A percentile compares a stretch with the other conserved stretches of the same genome.
These are phyloP conservation scores for Talaromyces trachyspermus DNA, from an alignment of 495 filamentous ascomycete genomes.

Conservation along the genomic window DNA sequence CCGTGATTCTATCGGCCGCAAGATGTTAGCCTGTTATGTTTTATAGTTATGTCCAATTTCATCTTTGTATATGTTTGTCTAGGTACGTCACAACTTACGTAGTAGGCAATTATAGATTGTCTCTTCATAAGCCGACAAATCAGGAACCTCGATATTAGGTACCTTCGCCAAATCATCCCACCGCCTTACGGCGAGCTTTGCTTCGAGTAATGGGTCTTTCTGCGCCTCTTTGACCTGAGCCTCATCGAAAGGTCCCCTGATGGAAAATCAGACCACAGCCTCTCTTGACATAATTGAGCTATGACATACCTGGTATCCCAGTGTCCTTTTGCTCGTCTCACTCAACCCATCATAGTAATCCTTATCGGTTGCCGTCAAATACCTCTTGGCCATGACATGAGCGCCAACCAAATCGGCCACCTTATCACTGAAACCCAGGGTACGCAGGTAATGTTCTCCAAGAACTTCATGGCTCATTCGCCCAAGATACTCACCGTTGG, in stretches of 20 bases:
- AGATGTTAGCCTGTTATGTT: background rate
- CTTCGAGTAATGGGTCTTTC: constrained; percentile 23
- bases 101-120: constrained; percentile 16
- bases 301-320: constrained; percentile 25
- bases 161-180: constrained; percentile 36
- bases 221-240: constrained; percentile 22
- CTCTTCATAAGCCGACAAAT: constrained; percentile 17
- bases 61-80: background rate
- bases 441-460: constrained; percentile 29
- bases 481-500: constrained; percentile 25
- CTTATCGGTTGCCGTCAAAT: constrained; percentile 31
- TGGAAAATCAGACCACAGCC: background rate
- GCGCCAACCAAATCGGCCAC: constrained; percentile 29
- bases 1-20: constrained; percentile 11
- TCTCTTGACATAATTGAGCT: background rate
- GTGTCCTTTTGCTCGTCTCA: constrained; percentile 30
- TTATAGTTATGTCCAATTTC: background rate
- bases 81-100: constrained; percentile 6
- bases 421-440: constrained; percentile 31
- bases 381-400: constrained; percentile 38
- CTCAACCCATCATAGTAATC: constrained; percentile 29
- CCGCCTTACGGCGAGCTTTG: constrained; percentile 26
- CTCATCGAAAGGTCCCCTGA: constrained; percentile 25
- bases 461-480: constrained; percentile 30
- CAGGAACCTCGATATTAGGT: constrained; percentile 18